A percentile compares a stretch with the other conserved stretches of the same genome.
These are phyloP conservation scores for Capsicum baccatum DNA, from an alignment of 257 asterid genomes.

Conservation along the genomic window DNA sequence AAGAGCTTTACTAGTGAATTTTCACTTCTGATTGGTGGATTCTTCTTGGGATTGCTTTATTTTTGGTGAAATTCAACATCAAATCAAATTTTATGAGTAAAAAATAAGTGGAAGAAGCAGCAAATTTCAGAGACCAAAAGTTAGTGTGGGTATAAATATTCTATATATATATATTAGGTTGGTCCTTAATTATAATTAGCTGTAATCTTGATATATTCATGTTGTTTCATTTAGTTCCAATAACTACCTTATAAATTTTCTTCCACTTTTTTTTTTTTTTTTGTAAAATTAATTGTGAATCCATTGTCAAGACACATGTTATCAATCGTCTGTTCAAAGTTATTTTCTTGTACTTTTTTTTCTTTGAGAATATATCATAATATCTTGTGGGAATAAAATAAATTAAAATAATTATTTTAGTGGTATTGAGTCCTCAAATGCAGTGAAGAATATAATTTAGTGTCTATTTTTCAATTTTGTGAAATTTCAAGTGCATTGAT, in stretches of 20 bases:
- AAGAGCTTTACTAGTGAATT: constrained; percentile 38
- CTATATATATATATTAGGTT: not conserved
- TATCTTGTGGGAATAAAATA: too few species aligned
- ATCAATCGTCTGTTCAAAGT: not conserved
- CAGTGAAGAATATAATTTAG: not conserved
- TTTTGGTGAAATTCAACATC: constrained; percentile 8
- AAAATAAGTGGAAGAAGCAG: not conserved
- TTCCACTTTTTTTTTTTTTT: not conserved
- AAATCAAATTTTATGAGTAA: not conserved
- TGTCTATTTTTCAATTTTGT: not conserved
- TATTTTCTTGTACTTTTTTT: not conserved
- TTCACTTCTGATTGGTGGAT: constrained; percentile 29
- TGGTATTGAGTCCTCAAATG: not conserved
- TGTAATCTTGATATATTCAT: constrained; percentile 21
- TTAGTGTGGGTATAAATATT: not conserved
- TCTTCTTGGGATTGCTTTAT: constrained; percentile 32
- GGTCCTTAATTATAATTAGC: not conserved
- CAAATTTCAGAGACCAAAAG: not conserved
- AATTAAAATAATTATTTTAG: not conserved
- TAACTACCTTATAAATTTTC: not conserved
- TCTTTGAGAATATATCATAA: not conserved
- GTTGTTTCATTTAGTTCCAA: not conserved
- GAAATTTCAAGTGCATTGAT: constrained; percentile 36
- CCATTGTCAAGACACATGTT: not conserved
- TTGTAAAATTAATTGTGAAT: not conserved